Conservation (phyloP, 2,329 filamentous ascomycete species). For the Alternaria sp. region DNA sequence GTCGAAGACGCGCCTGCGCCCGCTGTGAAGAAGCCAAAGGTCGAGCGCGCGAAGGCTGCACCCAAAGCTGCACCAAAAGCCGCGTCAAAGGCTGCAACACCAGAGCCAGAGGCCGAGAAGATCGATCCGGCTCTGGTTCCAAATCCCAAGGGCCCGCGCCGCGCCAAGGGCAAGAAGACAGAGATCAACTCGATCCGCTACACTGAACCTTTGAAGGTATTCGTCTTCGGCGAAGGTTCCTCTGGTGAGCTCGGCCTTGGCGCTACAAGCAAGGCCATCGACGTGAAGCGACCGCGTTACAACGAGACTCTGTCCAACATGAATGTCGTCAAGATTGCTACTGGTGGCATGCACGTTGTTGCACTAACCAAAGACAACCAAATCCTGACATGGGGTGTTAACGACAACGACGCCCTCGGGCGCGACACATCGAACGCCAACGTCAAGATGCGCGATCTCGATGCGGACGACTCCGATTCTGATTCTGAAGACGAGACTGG, state of each 20-base stretch:
- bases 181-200: slow-evolving; percentile 70
- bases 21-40: slow-evolving; percentile 37
- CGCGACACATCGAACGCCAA: slow-evolving; percentile 72
- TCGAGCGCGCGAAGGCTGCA: slow-evolving; percentile 23
- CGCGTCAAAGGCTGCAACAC: slow-evolving; percentile 18
- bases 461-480: slow-evolving; percentile 57
- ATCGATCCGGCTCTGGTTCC: slow-evolving; percentile 22
- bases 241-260: slow-evolving; percentile 86
- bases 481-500: slow-evolving; percentile 64
- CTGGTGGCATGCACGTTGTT: slow-evolving; percentile 83
- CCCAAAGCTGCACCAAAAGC: slow-evolving; percentile 22
- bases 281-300: slow-evolving; percentile 77
- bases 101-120: slow-evolving; percentile 21
- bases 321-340: slow-evolving; percentile 76
- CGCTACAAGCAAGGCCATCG: slow-evolving; percentile 68
- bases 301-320: slow-evolving; percentile 68
- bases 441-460: slow-evolving; percentile 65
- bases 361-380: slow-evolving; percentile 81
- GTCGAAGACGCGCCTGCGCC: slow-evolving; percentile 30
- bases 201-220: slow-evolving; percentile 72
- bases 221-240: slow-evolving; percentile 80
- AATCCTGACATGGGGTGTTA: slow-evolving; percentile 87
- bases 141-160: slow-evolving; percentile 44
- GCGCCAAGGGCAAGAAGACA: slow-evolving; percentile 43
- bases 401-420: slow-evolving; percentile 83